A percentile compares a stretch with the other conserved stretches of the same genome.
Conservation (phyloP, 306 rosid species). For the Corylus heterophylla region DNA sequence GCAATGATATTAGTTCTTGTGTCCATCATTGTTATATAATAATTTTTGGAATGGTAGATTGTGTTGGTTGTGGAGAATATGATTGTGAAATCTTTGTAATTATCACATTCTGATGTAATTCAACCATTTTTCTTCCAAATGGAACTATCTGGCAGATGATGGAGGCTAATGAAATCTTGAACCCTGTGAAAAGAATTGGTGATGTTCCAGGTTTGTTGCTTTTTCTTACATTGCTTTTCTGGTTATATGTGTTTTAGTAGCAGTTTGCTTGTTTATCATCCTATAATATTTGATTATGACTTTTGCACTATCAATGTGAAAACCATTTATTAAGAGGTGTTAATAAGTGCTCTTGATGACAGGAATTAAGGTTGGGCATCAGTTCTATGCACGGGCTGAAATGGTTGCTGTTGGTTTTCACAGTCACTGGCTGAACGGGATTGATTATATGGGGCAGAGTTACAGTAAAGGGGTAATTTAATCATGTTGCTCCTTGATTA, state of each 20-base stretch:
- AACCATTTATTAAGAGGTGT: constrained; percentile 14
- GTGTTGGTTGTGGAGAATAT: background rate
- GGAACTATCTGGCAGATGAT: constrained; percentile 64
- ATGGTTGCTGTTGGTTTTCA: constrained; percentile 96
- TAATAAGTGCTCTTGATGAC: constrained; percentile 31
- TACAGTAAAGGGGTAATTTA: constrained; percentile 69
- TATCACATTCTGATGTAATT: background rate
- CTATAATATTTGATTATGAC: background rate
- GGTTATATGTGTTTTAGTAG: background rate
- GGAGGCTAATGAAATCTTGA: constrained; percentile 48
- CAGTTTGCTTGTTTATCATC: constrained; percentile 4
- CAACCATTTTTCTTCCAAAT: constrained; percentile 10
- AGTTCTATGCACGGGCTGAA: constrained; percentile 95
- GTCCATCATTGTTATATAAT: background rate
- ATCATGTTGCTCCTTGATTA: background rate
- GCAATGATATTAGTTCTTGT: background rate
- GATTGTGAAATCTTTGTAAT: background rate
- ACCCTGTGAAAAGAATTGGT: constrained; percentile 66
- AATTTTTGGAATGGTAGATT: background rate
- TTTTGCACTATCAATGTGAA: background rate
- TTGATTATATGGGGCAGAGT: constrained; percentile 72
- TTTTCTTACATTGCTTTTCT: constrained; percentile 22
- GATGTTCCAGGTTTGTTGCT: constrained; percentile 70
- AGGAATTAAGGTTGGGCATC: constrained; percentile 92
- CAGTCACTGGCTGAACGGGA: constrained; percentile 95